Percentiles rank a stretch among this genome's conserved stretches.
These are phyloP conservation scores for Roridomyces roridus DNA, from an alignment of 768 basidiomycete species.

Conservation along the genomic window DNA sequence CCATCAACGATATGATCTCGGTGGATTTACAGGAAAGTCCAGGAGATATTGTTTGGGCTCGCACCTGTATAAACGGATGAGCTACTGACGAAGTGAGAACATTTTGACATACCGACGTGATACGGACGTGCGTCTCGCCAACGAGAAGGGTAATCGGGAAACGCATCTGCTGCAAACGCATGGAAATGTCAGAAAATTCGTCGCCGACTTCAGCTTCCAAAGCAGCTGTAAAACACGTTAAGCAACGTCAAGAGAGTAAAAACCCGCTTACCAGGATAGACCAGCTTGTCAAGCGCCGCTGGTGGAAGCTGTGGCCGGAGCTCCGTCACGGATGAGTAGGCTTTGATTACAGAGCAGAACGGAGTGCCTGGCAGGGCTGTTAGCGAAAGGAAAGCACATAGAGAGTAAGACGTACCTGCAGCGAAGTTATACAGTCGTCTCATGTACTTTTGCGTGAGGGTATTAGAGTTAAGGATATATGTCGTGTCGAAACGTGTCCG, in stretches of 20 bases:
- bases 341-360: slow-evolving; percentile 57
- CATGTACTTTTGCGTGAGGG: slow-evolving; percentile 72
- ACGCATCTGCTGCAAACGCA: slow-evolving; percentile 71
- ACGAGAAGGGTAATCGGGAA: slow-evolving; percentile 76
- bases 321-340: slow-evolving; percentile 69
- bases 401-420: slow-evolving; percentile 42
- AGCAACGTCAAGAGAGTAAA: not conserved
- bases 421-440: slow-evolving; percentile 79
- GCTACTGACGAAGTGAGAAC: not conserved
- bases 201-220: slow-evolving; percentile 66
- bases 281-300: slow-evolving; percentile 50
- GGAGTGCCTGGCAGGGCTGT: slow-evolving; percentile 48
- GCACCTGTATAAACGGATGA: slow-evolving; percentile 49
- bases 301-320: slow-evolving; percentile 62
- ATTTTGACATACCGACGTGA: slow-evolving; percentile 67
- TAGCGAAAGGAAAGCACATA: not conserved
- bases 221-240: slow-evolving; percentile 45
- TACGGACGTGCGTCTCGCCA: slow-evolving; percentile 71
- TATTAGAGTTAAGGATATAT: slow-evolving; percentile 79
- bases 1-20: slow-evolving; percentile 79
- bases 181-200: slow-evolving; percentile 65
- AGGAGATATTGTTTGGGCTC: slow-evolving; percentile 74
- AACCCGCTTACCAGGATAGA: slow-evolving; percentile 59
- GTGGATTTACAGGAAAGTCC: slow-evolving; percentile 75
- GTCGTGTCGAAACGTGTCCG: slow-evolving; percentile 63